phyloP scores from a whole-genome alignment of 2,329 filamentous ascomycete species.

The Tothia fuscella region DNA sequence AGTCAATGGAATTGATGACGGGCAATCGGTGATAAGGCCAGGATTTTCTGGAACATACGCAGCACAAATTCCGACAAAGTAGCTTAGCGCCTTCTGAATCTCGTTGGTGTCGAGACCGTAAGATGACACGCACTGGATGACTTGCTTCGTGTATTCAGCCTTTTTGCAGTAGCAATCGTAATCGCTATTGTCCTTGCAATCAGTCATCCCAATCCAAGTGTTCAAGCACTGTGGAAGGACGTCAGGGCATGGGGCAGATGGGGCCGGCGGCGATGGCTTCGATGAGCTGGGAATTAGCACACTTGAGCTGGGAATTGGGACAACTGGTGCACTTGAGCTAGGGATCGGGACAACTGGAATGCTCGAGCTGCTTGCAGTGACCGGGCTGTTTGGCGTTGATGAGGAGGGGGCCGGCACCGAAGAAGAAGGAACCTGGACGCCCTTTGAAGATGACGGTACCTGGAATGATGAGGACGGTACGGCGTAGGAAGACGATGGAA shows the following conservation, averaged over 20 bases:
- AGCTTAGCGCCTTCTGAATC: constrained; percentile 60
- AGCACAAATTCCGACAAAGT: constrained; percentile 87
- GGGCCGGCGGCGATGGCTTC: constrained; percentile 7
- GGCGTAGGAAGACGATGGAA: background rate
- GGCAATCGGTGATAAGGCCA: constrained; percentile 67
- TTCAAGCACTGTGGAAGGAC: constrained; percentile 82
- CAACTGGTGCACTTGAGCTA: background rate
- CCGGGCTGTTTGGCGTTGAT: background rate
- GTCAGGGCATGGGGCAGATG: constrained; percentile 40
- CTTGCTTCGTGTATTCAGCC: constrained; percentile 59
- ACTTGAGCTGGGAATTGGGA: background rate
- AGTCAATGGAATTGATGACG: constrained; percentile 38
- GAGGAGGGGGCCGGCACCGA: background rate
- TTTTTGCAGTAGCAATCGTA: constrained; percentile 77
- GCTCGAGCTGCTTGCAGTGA: background rate
- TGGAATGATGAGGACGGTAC: background rate
- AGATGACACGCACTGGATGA: constrained; percentile 71
- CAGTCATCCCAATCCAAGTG: constrained; percentile 67
- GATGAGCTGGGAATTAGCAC: background rate
- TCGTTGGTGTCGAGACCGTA: constrained; percentile 57
- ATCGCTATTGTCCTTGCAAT: constrained; percentile 78
- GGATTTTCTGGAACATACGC: constrained; percentile 64
- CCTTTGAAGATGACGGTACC: background rate
- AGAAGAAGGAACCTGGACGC: too few relatives aligned
- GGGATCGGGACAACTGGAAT: background rate